Evolutionary conservation across 75 land plant genomes (phyloP), one percentile per base, ranked within the genome.

Genomic region (Pinus tabuliformis): DNA sequence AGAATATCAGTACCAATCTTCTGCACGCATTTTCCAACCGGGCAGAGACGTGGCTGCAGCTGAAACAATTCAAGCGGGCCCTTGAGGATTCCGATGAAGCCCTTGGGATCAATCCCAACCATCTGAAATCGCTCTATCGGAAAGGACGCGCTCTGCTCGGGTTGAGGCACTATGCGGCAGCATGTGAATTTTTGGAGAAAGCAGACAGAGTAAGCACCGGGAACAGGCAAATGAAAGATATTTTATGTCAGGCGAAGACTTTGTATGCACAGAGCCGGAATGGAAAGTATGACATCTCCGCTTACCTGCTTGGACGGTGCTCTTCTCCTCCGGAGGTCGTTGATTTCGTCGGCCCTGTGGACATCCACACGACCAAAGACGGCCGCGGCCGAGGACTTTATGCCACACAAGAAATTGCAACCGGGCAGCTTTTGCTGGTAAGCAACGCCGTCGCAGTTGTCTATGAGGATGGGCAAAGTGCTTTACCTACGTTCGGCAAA

Each of bases 21-120:
- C 6, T 80, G 73, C 78, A 74, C 15, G 84, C 83, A 2, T 82
- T 75, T 54, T 83, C 85, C n/a, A 83, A 83, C 74, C 24, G 85
- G 22, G 84, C 84, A 1, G 84, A 78, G 5, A 85, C 84, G 9
- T 71, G 73, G 73, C 59, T 81, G 24, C 77, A 76, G 37, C 26
- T 83, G 37, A 20, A 37, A 9, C 42, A 64, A 37, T 64, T 64
- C 6, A 3, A 36, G 20, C 2, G 72, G n/a, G 84, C 84, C 5
- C 11, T 83, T 22, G 56, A 36, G 6, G 85, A 83, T 57, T 62
- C 75, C 3, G 78, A 77, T 30, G 39, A 59, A 22, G 75, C 79
- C 16, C 74, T 83, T 5, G 57, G 28, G 62, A 61, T 83, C 42
- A 79, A 81, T 54, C 75, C 79, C 13, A 26, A 20, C 3, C 84